phyloP scores from a whole-genome alignment of 768 basidiomycete genomes.

The Leccinum arenicola region DNA sequence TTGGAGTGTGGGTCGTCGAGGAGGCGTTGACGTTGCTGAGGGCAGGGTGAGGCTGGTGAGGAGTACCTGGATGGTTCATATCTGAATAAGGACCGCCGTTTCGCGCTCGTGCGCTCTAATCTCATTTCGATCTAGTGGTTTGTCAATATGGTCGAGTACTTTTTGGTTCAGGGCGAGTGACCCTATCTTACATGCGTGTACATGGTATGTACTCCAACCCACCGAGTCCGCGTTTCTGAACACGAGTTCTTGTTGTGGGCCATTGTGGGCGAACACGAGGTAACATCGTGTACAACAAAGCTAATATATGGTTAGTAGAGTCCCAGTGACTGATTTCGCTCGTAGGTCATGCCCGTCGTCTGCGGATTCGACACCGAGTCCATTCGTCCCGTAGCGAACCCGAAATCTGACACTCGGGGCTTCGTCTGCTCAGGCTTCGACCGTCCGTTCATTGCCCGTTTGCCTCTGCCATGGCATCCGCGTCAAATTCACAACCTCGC shows the following conservation, averaged over 20 bases:
- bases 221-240: too few relatives aligned
- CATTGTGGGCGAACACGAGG: too few relatives aligned
- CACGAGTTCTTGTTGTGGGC: too few relatives aligned
- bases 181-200: too few relatives aligned
- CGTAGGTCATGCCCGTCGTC: constrained; percentile 12
- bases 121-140: neutral
- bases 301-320: too few relatives aligned
- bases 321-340: neutral
- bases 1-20: constrained; percentile 63
- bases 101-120: neutral
- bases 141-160: neutral
- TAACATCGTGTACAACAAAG: too few relatives aligned
- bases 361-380: constrained; percentile 11
- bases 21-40: constrained; percentile 49
- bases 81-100: neutral
- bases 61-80: neutral
- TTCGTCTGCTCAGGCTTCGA: constrained; percentile 7
- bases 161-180: neutral
- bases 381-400: neutral
- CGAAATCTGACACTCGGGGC: constrained; percentile 7
- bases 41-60: neutral
- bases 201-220: too few relatives aligned
- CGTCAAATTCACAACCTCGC: constrained; percentile 3
- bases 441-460: constrained; percentile 13
- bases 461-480: constrained; percentile 20